Evolutionary conservation across 345 rosid genomes (phyloP).

Genomic region (Ceriops zippeliana): DNA sequence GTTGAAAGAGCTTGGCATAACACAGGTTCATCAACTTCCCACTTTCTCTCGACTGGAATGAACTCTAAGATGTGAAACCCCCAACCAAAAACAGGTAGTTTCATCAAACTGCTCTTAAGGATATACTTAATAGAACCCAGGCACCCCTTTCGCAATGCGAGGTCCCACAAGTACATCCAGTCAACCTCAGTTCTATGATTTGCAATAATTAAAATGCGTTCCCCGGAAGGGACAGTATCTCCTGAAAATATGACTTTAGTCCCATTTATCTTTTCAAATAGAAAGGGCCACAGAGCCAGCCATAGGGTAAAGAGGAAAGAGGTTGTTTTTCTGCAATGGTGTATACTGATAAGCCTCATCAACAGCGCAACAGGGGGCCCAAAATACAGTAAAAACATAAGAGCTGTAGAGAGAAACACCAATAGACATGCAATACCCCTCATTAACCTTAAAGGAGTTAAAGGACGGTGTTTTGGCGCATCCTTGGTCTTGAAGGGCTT

Average conservation of each 20-base stretch:
- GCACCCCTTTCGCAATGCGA: conserved; percentile 70
- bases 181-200: conserved; percentile 93
- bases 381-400: conserved; percentile 60
- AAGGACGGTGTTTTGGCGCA: conserved; percentile 45
- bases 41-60: conserved; percentile 81
- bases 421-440: conserved; percentile 61
- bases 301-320: conserved; percentile 62
- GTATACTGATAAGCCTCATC: conserved; percentile 46
- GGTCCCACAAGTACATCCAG: conserved; percentile 92
- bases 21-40: conserved; percentile 67
- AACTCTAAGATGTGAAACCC: conserved; percentile 83
- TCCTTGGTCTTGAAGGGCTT: conserved; percentile 38
- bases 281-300: conserved; percentile 81
- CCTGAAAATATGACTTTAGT: conserved; percentile 69
- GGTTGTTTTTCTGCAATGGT: conserved; percentile 48
- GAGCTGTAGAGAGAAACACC: conserved; percentile 65
- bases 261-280: conserved; percentile 69
- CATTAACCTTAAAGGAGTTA: conserved; percentile 55
- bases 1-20: conserved; percentile 55
- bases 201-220: conserved; percentile 60
- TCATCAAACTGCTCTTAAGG: conserved; percentile 83
- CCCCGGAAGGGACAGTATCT: conserved; percentile 46
- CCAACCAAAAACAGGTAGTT: conserved; percentile 74
- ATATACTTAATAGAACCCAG: conserved; percentile 72
- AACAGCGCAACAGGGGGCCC: conserved; percentile 43